phyloP scores from a whole-genome alignment of 2,329 filamentous ascomycete genomes.

The Ophiostoma quercus region DNA sequence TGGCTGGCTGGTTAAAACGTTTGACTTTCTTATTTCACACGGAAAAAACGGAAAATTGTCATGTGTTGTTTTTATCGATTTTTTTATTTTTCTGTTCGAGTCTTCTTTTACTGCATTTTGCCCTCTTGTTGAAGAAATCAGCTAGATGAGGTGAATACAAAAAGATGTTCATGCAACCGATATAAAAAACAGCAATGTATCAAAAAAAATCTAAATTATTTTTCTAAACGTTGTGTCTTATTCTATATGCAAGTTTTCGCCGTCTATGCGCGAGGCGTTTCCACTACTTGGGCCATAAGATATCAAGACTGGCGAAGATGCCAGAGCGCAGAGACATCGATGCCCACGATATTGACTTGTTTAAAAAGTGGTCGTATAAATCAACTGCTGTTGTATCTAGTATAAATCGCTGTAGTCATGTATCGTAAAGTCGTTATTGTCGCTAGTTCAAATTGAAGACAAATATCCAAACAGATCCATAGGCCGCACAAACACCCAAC shows the following conservation, averaged over 20 bases:
- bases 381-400: neutral
- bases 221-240: neutral
- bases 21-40: conserved; percentile 16
- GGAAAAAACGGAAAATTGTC: conserved; percentile 26
- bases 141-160: conserved; percentile 5
- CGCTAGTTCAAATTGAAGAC: neutral
- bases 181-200: conserved; percentile 14
- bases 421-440: neutral
- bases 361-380: neutral
- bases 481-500: neutral
- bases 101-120: conserved; percentile 1
- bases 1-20: conserved; percentile 26
- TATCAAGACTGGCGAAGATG: neutral
- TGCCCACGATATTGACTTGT: neutral
- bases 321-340: neutral
- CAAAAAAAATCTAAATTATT: conserved; percentile 22
- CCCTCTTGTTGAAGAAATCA: conserved; percentile 9
- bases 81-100: conserved; percentile 19
- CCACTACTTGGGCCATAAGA: neutral
- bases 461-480: neutral
- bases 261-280: neutral
- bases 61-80: conserved; percentile 25
- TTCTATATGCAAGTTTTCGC: neutral
- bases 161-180: conserved; percentile 12
- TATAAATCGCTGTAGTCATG: neutral